Percentiles rank a stretch among this genome's conserved stretches.
Conservation (phyloP, 2,329 filamentous ascomycete species). For the Triangularia setosa region DNA sequence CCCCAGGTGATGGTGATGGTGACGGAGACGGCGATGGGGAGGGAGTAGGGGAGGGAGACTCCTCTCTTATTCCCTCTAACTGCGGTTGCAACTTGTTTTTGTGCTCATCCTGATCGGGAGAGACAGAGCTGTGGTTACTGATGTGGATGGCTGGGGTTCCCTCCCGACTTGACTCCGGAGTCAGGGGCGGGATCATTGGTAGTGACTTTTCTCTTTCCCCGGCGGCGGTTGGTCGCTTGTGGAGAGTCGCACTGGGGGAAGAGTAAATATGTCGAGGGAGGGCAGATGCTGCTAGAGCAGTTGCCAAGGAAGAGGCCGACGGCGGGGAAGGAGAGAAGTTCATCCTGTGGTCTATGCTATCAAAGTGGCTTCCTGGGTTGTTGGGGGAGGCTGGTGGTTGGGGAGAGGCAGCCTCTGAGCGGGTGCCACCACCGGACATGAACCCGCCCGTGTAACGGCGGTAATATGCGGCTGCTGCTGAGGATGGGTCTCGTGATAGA, state of each 20-base stretch:
- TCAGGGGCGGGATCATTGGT: conserved; percentile 34
- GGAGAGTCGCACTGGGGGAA: conserved; percentile 6
- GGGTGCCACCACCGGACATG: conserved; percentile 7
- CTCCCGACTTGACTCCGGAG: conserved; percentile 28
- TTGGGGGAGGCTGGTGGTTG: background rate
- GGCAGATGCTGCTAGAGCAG: conserved; percentile 17
- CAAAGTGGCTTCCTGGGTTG: conserved; percentile 9
- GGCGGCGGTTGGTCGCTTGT: background rate
- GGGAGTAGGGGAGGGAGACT: background rate
- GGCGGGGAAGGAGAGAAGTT: conserved; percentile 6
- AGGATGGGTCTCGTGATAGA: background rate
- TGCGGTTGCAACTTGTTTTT: background rate
- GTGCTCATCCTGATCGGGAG: conserved; percentile 12
- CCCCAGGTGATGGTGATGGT: background rate
- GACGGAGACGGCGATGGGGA: background rate
- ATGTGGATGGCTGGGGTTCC: conserved; percentile 24
- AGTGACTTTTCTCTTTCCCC: conserved; percentile 29
- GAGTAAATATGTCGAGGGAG: conserved; percentile 14
- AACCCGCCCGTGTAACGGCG: conserved; percentile 9
- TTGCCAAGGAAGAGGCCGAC: background rate
- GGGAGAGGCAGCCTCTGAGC: conserved; percentile 4
- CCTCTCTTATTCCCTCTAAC: background rate
- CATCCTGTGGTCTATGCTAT: background rate
- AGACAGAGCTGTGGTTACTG: conserved; percentile 11
- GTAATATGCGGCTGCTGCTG: conserved; percentile 18